These are phyloP conservation scores for Laguncularia racemosa DNA, from an alignment of 345 rosid species.

Conservation along the genomic window DNA sequence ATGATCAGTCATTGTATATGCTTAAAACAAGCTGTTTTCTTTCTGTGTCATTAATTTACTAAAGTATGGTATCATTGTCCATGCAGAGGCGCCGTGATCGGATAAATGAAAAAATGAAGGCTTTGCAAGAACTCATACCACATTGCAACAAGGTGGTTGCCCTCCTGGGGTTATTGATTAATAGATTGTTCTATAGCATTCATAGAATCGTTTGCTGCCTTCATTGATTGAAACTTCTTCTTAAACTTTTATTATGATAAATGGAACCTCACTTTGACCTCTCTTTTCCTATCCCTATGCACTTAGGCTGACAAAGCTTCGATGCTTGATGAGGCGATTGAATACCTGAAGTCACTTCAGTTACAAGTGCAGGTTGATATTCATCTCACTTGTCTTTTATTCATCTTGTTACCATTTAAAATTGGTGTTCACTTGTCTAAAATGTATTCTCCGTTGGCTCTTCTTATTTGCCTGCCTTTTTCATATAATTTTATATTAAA, in stretches of 20 bases:
- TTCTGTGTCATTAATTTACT: background rate
- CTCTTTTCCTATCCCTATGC: too few species aligned
- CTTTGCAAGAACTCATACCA: conserved; percentile 61
- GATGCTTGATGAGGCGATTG: conserved; percentile 58
- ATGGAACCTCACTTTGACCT: too few species aligned
- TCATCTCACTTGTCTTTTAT: background rate
- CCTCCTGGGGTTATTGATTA: background rate
- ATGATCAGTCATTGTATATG: conserved; percentile 5
- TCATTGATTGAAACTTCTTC: background rate
- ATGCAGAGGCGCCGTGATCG: conserved; percentile 53
- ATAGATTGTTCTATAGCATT: background rate
- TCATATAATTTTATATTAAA: too few species aligned
- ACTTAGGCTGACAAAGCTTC: conserved; percentile 55
- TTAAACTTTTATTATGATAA: background rate
- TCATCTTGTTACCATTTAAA: background rate
- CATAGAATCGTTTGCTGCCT: too few species aligned
- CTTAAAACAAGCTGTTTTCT: background rate
- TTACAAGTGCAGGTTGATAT: conserved; percentile 45
- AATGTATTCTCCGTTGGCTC: too few species aligned
- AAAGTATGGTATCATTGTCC: background rate
- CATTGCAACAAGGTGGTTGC: conserved; percentile 44
- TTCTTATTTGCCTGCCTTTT: too few species aligned
- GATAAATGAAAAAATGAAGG: conserved; percentile 61
- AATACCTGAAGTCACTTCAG: conserved; percentile 50
- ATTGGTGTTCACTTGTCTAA: background rate